Conservation (phyloP, 441 rosid genomes). For the Mallotus japonicus region DNA sequence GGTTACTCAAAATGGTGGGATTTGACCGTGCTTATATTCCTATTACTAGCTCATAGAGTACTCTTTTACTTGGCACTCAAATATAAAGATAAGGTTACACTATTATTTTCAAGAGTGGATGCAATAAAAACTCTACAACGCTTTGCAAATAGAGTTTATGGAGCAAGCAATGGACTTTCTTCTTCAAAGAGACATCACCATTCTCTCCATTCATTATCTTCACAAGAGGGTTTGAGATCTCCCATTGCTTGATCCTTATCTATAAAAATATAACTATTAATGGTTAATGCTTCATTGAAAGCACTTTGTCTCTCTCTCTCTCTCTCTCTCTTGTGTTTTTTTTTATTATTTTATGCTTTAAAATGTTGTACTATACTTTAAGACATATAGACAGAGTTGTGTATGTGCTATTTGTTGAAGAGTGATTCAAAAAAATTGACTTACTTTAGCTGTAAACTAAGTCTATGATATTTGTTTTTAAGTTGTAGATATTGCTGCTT, state of each 20-base stretch:
- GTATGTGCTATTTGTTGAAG: too few relatives aligned
- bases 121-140: constrained; percentile 17
- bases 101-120: constrained; percentile 25
- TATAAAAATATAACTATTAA: too few relatives aligned
- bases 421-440: too few relatives aligned
- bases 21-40: constrained; percentile 43
- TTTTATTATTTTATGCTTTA: too few relatives aligned
- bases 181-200: constrained; percentile 36
- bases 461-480: too few relatives aligned
- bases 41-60: constrained; percentile 57
- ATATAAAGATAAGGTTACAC: constrained; percentile 50
- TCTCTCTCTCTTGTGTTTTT: too few relatives aligned
- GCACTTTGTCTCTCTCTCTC: too few relatives aligned
- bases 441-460: too few relatives aligned
- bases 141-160: background rate
- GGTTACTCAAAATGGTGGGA: constrained; percentile 89
- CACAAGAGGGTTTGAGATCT: constrained; percentile 53
- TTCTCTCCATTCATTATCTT: constrained; percentile 51
- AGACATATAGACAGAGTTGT: too few relatives aligned
- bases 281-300: too few relatives aligned
- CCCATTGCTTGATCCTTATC: background rate
- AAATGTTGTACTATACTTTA: too few relatives aligned
- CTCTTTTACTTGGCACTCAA: constrained; percentile 59
- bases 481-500: too few relatives aligned
- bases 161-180: background rate